Evolutionary conservation across 352 stramenopile species (phyloP).

Genomic region (Pythium chondricola): DNA sequence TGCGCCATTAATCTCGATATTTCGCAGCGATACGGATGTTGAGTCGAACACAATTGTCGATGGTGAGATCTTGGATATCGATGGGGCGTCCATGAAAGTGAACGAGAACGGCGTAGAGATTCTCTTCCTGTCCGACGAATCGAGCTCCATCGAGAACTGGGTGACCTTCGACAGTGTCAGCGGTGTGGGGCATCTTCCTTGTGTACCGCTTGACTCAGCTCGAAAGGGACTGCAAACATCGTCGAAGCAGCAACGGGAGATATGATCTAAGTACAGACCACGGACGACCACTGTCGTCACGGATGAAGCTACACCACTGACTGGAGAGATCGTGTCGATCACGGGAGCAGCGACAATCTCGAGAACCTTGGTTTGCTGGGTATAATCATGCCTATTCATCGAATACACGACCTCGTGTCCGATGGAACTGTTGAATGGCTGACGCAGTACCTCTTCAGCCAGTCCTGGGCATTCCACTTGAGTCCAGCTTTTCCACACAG

Average conservation of each 20-base stretch:
- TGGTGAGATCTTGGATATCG: not conserved
- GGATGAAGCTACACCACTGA: constrained; percentile 11
- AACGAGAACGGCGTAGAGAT: constrained; percentile 1
- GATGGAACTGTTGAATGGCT: no score
- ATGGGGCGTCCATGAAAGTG: not conserved
- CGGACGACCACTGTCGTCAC: constrained; percentile 13
- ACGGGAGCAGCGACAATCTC: constrained; percentile 6
- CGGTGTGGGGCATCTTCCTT: constrained; percentile 1
- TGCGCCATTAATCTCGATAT: constrained; percentile 1
- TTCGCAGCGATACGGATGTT: not conserved
- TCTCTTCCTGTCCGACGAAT: no score
- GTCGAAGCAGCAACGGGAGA: constrained; percentile 48
- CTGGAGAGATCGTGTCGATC: constrained; percentile 18
- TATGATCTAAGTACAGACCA: no score
- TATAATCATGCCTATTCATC: no score
- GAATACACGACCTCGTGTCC: not conserved
- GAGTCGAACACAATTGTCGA: not conserved
- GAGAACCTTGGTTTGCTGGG: not conserved
- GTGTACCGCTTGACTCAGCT: no score
- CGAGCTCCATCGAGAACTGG: not conserved
- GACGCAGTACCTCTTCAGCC: no score
- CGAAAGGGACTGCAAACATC: constrained; percentile 20
- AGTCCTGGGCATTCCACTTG: constrained; percentile 9
- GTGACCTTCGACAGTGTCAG: not conserved
- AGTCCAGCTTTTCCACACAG: constrained; percentile 18